Evolutionary conservation across 352 stramenopile genomes (phyloP), one percentile per base, ranked within the genome.

Genomic region (Pseudoperonospora humuli): DNA sequence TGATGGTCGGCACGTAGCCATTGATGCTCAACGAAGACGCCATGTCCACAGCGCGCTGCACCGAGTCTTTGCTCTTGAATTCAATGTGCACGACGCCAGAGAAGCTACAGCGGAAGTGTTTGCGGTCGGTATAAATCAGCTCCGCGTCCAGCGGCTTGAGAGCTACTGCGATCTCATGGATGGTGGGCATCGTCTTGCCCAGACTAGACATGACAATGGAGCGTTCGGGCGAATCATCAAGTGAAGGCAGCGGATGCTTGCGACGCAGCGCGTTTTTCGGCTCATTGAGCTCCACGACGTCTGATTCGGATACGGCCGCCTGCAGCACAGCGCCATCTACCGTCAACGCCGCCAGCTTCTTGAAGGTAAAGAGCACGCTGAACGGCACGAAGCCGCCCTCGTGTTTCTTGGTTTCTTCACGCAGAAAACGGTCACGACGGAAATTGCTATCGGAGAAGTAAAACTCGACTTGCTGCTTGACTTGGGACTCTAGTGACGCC

Each of bases 391-490:
- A 95, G 43, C 82, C 82, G 29, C 80, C 80, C 5, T 83, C 64
- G 21, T 82, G 57, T 58, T 90, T 90, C 61, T 80, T 89, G 44
- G 79, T 88, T 55, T 90, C 76, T 29, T 85, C 75, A 28, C 80
- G 65, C 55, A 96, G 62, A 65, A 95, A 95, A 46, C 85, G 79
- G 61, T 96, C 86, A 45, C 84, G 86, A 41, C 86, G 82, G 51
- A 95, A 93, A 62, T 96, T 96, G 64, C 78, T 90, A 64, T 95
- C 85, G 31, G 71, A 87, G 69, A 96, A 95, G 75, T 95, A 96
- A 62, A 95, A 95, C 73, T 96, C 86, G 33, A 95, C 75, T 73
- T 96, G 85, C 66, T 91, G 84, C 64, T 86, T 84, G 59, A 95
- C 79, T 58, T 88, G 74, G 31, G 57, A 59, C 28, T 79, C 63